These are phyloP conservation scores for Batkoa obscura DNA, from an alignment of 371 early-diverging fungal species.

Conservation along the genomic window DNA sequence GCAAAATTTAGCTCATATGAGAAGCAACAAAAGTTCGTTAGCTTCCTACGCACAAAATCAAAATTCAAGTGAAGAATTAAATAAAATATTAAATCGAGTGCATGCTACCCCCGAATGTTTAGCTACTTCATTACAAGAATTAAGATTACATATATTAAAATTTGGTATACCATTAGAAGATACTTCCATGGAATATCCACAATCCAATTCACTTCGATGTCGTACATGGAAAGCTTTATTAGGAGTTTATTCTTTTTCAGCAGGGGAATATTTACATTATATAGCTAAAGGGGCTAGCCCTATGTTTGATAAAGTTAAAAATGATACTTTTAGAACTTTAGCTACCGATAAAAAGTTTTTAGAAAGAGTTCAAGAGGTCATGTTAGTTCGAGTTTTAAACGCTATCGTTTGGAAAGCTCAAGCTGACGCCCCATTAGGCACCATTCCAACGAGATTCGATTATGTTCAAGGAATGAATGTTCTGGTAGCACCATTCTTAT, in stretches of 20 bases:
- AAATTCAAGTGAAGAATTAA: not conserved
- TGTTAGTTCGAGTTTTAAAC: constrained; percentile 64
- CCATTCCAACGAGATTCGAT: constrained; percentile 23
- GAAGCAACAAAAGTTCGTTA: not conserved
- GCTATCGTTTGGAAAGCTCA: constrained; percentile 57
- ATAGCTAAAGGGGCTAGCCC: constrained; percentile 48
- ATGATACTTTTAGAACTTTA: constrained; percentile 78
- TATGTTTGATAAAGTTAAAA: constrained; percentile 62
- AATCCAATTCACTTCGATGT: constrained; percentile 14
- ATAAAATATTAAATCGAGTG: not conserved
- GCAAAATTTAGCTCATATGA: not conserved
- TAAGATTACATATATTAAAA: constrained; percentile 1
- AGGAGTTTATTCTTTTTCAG: constrained; percentile 49
- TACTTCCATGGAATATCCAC: not conserved
- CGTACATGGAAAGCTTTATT: constrained; percentile 66
- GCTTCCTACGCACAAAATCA: not conserved
- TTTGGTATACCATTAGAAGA: constrained; percentile 2
- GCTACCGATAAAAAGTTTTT: constrained; percentile 60
- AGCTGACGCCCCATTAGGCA: constrained; percentile 6
- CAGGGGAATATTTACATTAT: constrained; percentile 50
- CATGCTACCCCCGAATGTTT: constrained; percentile 1
- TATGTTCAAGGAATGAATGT: constrained; percentile 96
- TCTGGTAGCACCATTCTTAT: constrained; percentile 77
- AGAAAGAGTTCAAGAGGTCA: constrained; percentile 48
- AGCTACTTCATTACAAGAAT: not conserved